Evolutionary conservation across 805 yeast genomes (phyloP).

Genomic region (Metschnikowia corniflorae): DNA sequence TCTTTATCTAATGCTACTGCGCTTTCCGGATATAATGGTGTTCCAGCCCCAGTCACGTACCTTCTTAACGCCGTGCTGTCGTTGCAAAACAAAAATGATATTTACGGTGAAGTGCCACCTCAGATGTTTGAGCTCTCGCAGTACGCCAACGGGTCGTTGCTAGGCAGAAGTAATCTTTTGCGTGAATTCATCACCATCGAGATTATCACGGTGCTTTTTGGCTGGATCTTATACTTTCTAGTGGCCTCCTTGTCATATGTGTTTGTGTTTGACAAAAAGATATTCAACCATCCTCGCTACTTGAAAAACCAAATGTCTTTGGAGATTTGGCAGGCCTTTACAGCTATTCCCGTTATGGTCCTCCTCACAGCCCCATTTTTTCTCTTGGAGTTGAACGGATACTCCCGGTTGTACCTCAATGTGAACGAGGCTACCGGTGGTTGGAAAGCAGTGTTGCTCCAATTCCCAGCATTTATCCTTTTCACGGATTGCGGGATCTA

Average conservation of each 20-base stretch:
- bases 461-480: conserved; percentile 75
- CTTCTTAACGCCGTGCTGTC: conserved; percentile 15
- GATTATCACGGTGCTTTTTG: conserved; percentile 71
- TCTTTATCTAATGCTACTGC: conserved; percentile 15
- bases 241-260: conserved; percentile 76
- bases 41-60: conserved; percentile 15
- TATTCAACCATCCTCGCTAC: conserved; percentile 94
- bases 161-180: conserved; percentile 66
- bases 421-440: conserved; percentile 64
- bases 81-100: conserved; percentile 35
- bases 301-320: conserved; percentile 87
- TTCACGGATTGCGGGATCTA: conserved; percentile 95
- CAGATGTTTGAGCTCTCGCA: conserved; percentile 51
- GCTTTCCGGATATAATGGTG: conserved; percentile 10
- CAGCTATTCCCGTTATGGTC: conserved; percentile 90
- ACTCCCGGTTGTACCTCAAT: conserved; percentile 71
- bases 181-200: conserved; percentile 71
- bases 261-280: conserved; percentile 79
- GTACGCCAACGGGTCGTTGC: conserved; percentile 60
- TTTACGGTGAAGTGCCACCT: conserved; percentile 67
- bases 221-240: conserved; percentile 74
- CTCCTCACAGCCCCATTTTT: conserved; percentile 87
- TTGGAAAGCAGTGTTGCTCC: conserved; percentile 58
- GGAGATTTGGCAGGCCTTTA: conserved; percentile 74
- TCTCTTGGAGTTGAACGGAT: conserved; percentile 76